A percentile compares a stretch with the other conserved stretches of the same genome.
Conservation (phyloP, 1,284 basidiomycete genomes). For the Malassezia obtusa region DNA sequence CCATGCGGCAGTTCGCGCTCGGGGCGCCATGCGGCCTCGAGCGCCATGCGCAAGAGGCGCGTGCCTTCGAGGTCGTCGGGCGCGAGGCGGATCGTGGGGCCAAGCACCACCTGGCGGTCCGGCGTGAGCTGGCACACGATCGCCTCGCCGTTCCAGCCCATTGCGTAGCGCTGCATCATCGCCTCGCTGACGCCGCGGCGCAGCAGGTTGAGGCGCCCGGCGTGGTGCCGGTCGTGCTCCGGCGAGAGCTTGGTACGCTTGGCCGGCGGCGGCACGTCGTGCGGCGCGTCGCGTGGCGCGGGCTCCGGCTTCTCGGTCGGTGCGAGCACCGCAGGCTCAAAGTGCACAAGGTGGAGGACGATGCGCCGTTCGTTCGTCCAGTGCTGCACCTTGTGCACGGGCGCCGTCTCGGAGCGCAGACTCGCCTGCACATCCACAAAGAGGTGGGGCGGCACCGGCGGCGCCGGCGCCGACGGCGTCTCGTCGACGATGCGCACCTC, state of each 20-base stretch:
- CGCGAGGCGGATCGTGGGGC: slow-evolving; percentile 14
- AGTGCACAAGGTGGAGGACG: slow-evolving; percentile 37
- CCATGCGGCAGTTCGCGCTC: not conserved
- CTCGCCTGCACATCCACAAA: slow-evolving; percentile 43
- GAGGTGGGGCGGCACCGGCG: slow-evolving; percentile 24
- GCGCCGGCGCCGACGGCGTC: slow-evolving; percentile 6
- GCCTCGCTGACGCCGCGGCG: slow-evolving; percentile 41
- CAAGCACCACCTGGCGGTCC: slow-evolving; percentile 21
- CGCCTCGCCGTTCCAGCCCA: slow-evolving; percentile 43
- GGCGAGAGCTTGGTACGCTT: not conserved
- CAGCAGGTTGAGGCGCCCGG: slow-evolving; percentile 39
- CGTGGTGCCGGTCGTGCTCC: slow-evolving; percentile 28
- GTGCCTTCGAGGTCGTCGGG: slow-evolving; percentile 37
- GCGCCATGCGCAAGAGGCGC: slow-evolving; percentile 12
- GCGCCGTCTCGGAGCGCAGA: slow-evolving; percentile 34
- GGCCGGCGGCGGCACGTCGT: not conserved
- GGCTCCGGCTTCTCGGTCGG: slow-evolving; percentile 9
- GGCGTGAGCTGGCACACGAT: slow-evolving; percentile 34
- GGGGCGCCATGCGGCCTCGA: not conserved
- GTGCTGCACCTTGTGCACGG: slow-evolving; percentile 35
- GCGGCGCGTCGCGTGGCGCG: not conserved
- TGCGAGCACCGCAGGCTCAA: slow-evolving; percentile 36
- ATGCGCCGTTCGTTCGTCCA: slow-evolving; percentile 37
- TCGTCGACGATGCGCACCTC: slow-evolving; percentile 42
- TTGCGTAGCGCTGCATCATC: slow-evolving; percentile 39